These are phyloP conservation scores for Tricholoma matsutake DNA, from an alignment of 768 basidiomycete genomes.

Conservation along the genomic window DNA sequence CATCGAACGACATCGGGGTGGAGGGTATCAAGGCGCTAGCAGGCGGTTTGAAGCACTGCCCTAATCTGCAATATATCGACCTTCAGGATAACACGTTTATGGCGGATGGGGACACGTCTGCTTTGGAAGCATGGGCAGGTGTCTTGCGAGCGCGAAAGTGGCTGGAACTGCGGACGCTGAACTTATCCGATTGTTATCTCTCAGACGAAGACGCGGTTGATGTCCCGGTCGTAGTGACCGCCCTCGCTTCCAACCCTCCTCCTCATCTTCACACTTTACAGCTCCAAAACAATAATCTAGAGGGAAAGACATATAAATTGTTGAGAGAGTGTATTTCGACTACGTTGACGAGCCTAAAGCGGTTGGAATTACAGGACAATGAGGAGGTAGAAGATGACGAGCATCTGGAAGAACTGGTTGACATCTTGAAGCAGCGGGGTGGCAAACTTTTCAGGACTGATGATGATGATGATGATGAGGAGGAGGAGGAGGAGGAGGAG, in stretches of 20 bases:
- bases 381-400: conserved; percentile 80
- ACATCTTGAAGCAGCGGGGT: conserved; percentile 58
- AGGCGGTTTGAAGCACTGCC: conserved; percentile 65
- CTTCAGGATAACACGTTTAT: conserved; percentile 90
- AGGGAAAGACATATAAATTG: conserved; percentile 60
- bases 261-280: conserved; percentile 71
- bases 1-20: conserved; percentile 98
- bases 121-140: conserved; percentile 56
- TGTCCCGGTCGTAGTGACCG: conserved; percentile 59
- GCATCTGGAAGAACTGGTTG: conserved; percentile 48
- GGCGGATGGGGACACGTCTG: conserved; percentile 49
- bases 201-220: conserved; percentile 65
- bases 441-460: conserved; percentile 68
- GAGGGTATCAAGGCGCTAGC: conserved; percentile 83
- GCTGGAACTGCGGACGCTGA: conserved; percentile 71
- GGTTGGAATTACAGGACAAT: conserved; percentile 87
- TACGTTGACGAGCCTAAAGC: conserved; percentile 56
- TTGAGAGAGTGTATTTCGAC: conserved; percentile 64
- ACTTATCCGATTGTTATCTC: conserved; percentile 90
- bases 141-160: conserved; percentile 62
- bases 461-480: conserved; percentile 78
- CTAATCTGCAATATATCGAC: conserved; percentile 72
- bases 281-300: conserved; percentile 91
- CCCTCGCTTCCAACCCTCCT: conserved; percentile 67
- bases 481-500: conserved; percentile 45